Evolutionary conservation across 2,329 filamentous ascomycete species (phyloP), one percentile per base, ranked within the genome.

Genomic region (Cladosporium sphaerospermum): DNA sequence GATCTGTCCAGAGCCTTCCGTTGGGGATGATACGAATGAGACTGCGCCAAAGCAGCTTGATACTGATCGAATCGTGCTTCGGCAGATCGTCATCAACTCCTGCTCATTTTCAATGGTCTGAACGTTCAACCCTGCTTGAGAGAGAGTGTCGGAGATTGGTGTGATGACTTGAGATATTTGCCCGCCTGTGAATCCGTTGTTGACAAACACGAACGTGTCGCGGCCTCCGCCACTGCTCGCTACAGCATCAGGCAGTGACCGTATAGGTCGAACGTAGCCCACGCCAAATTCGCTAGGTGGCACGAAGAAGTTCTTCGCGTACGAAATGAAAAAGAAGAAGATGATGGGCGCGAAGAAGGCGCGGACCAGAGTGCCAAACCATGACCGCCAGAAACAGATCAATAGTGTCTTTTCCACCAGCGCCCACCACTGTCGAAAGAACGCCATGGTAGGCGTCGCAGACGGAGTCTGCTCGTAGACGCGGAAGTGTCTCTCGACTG

Each of bases 271-370:
- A 0, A 82, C 69, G 0, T 75, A 66, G 42, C 84, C 86, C 59
- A 96, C 83, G 42, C 91, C 91, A 63, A 79, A 95, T 3, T 78
- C 73, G 1, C 86, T 85, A 1, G 88, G 85, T 1, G 89, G 85
- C 3, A 91, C 80, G 63, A 95, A 92, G 57, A 96, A 81, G 67
- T 91, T 91, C 61, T 88, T 85, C 13, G 89, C 85, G 67, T 86
- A 92, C 50, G 74, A 73, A 44, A 79, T 78, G 60, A 72, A 71
- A 64, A 74, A 74, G 69, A 75, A 73, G 56, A 66, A 67, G 39
- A 81, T 73, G 23, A 81, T 73, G 0, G 80, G 80, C 8, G 80
- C 71, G 52, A 81, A 64, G 56, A 83, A 78, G 8, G 79, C 79
- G 56, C 78, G 73, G 8, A 81, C 67, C 18, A 75, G 67, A 1